Conservation (phyloP, 163 green algal species). For the Chlamydomonas reinhardtii region DNA sequence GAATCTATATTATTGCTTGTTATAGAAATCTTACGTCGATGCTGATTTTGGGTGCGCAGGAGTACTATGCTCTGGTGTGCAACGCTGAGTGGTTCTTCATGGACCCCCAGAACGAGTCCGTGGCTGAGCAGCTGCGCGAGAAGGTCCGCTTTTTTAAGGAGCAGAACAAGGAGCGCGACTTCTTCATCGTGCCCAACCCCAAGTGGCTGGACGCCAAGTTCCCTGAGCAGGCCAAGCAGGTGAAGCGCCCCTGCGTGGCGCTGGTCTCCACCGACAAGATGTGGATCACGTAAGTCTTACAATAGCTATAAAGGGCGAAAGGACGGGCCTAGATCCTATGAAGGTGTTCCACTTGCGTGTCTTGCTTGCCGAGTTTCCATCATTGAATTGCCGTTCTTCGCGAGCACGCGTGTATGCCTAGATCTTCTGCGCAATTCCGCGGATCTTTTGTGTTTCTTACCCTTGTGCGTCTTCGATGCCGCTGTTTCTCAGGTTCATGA, state of each 20-base stretch:
- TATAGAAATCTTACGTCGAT: not conserved
- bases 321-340: no score
- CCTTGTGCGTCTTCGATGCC: not conserved
- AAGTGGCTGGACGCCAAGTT: constrained; percentile 91
- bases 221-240: constrained; percentile 83
- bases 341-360: no score
- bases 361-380: no score
- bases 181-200: constrained; percentile 94
- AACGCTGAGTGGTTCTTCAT: constrained; percentile 95
- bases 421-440: not conserved
- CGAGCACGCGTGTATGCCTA: not conserved
- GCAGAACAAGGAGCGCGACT: constrained; percentile 80
- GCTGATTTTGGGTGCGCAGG: constrained; percentile 47
- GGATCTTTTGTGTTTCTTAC: not conserved
- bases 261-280: constrained; percentile 93
- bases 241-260: constrained; percentile 86
- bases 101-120: constrained; percentile 94
- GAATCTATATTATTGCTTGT: not conserved
- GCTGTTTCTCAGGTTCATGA: constrained; percentile 90
- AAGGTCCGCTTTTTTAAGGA: constrained; percentile 85
- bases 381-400: no score
- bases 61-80: constrained; percentile 89
- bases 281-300: constrained; percentile 92
- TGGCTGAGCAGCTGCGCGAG: constrained; percentile 97
- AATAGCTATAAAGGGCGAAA: no score